These are phyloP conservation scores for Hibiscus trionum DNA, from an alignment of 345 rosid species.

Conservation along the genomic window DNA sequence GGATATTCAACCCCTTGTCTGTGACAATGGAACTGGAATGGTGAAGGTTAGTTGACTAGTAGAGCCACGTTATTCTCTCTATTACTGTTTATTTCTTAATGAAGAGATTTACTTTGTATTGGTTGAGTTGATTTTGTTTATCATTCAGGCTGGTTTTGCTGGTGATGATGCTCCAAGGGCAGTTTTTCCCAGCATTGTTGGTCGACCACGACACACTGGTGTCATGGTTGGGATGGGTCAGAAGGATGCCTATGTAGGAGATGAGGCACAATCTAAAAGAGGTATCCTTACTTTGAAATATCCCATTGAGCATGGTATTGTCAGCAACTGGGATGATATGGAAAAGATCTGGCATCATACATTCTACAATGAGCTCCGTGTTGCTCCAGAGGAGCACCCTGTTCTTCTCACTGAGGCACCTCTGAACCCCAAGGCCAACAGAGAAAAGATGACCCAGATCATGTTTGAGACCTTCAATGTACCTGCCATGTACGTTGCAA, in stretches of 20 bases:
- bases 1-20: background rate
- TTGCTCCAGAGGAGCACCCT: conserved; percentile 45
- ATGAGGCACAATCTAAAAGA: conserved; percentile 41
- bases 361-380: conserved; percentile 59
- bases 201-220: conserved; percentile 23
- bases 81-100: background rate
- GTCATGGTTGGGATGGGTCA: conserved; percentile 39
- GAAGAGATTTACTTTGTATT: background rate
- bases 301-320: conserved; percentile 44
- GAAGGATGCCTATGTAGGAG: conserved; percentile 79
- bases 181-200: conserved; percentile 42
- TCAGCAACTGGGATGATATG: conserved; percentile 58
- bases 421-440: conserved; percentile 23
- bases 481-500: conserved; percentile 91
- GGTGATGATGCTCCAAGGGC: conserved; percentile 48
- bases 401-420: conserved; percentile 41
- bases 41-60: background rate
- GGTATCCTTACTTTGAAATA: conserved; percentile 40
- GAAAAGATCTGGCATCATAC: conserved; percentile 98
- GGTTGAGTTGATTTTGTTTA: background rate
- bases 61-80: background rate
- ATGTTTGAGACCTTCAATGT: conserved; percentile 92
- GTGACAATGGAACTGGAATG: background rate
- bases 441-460: conserved; percentile 68
- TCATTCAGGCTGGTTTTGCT: conserved; percentile 39